Evolutionary conservation across 2,329 filamentous ascomycete species (phyloP).

Genomic region (Macrophomina tecta): DNA sequence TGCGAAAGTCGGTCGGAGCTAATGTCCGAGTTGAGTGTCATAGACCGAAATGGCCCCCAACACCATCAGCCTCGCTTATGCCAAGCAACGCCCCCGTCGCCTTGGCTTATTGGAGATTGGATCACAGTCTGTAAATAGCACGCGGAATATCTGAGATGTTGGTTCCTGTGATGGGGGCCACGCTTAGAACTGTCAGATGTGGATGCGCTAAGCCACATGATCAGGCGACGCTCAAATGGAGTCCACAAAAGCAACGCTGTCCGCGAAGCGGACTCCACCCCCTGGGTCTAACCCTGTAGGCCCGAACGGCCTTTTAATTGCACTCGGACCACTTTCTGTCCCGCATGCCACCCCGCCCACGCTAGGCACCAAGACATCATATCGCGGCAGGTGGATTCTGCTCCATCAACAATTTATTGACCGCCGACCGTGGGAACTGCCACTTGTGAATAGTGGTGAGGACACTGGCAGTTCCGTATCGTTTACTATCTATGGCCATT

Average conservation of each 20-base stretch:
- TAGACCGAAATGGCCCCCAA: background rate
- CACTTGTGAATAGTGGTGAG: too few relatives aligned
- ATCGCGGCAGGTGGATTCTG: background rate
- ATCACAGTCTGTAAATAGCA: background rate
- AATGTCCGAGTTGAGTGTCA: background rate
- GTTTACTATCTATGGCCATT: too few relatives aligned
- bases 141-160: background rate
- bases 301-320: background rate
- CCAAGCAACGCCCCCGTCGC: conserved; percentile 1
- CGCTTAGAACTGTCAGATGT: background rate
- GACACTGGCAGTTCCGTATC: too few relatives aligned
- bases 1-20: background rate
- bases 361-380: background rate
- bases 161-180: background rate
- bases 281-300: background rate
- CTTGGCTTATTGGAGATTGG: background rate
- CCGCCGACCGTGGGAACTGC: too few relatives aligned
- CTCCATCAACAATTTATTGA: too few relatives aligned
- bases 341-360: background rate
- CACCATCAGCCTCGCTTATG: background rate
- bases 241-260: background rate
- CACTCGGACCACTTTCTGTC: background rate
- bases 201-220: background rate
- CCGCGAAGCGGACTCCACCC: background rate
- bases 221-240: background rate